Evolutionary conservation across 2,329 filamentous ascomycete genomes (phyloP), one percentile per base, ranked within the genome.

Genomic region (Trichoderma asperellum): DNA sequence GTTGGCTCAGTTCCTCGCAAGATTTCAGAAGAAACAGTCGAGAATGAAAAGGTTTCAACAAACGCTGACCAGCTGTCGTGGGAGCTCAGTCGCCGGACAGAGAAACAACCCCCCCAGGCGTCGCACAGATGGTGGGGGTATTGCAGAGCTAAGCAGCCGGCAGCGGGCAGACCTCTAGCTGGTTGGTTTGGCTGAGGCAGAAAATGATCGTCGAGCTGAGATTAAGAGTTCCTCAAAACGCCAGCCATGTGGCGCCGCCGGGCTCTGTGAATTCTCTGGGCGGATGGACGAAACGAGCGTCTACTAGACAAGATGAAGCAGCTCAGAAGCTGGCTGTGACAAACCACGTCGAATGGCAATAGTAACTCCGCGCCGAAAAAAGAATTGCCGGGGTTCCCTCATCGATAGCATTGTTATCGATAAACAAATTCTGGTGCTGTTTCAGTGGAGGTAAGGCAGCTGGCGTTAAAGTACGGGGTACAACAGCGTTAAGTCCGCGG

Each of bases 121-220:
- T 69, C 35, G 68, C 61, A 69, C 60, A 59, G 68, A 60, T 69
- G 43, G 68, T 69, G 68, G 68, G 68, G 68, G 61, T 21, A 16
- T 69, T 24, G 35, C 32, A 60, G 61, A 47, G 58, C 43, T 69
- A 67, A 35, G 4, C 24, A 37, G 49, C 40, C 6, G 68, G 27
- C 56, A 37, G 49, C 40, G 16, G 68, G 27, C 56, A 59, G 27
- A 56, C 35, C 24, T 60, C 55, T 37, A 29, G 56, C 53, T 27
- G 32, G 55, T 43, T 12, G 18, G 65, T 24, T 32, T 21, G 10
- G 5, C n/a, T 24, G 37, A 49, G 29, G 18, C 24, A 52, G 27
- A n/a, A 62, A n/a, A 24, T 1, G 52, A 68, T 32, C 8, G 58
- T 27, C 37, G 49, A 63, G 14, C n/a, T 29, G 34, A 37, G 24